These are phyloP conservation scores for Epicoccum nigrum DNA, from an alignment of 2,329 filamentous ascomycete species.

Conservation along the genomic window DNA sequence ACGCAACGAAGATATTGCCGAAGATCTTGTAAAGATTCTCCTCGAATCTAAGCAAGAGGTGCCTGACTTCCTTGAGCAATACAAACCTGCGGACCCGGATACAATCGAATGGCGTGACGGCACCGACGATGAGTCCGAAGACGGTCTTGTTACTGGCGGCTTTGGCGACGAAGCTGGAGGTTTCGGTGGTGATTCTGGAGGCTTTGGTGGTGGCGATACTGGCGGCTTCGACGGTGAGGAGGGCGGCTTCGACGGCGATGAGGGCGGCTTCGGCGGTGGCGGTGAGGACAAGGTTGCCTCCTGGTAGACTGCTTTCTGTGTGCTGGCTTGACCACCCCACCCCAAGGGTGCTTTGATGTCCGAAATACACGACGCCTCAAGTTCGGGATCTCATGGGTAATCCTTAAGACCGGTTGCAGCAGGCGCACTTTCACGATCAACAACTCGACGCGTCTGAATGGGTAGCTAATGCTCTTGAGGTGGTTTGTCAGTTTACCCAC, in stretches of 20 bases:
- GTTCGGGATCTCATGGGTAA: background rate
- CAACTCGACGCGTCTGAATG: background rate
- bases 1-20: constrained; percentile 72
- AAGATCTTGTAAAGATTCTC: constrained; percentile 78
- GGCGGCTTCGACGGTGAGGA: constrained; percentile 21
- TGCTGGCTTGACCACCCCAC: background rate
- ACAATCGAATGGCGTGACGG: constrained; percentile 61
- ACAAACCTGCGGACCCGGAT: constrained; percentile 64
- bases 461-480: constrained; percentile 11
- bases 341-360: background rate
- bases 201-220: constrained; percentile 5
- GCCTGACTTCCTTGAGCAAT: constrained; percentile 78
- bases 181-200: constrained; percentile 12
- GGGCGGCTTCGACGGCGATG: constrained; percentile 13
- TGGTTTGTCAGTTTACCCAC: constrained; percentile 21
- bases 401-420: background rate
- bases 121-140: constrained; percentile 45
- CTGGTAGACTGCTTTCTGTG: constrained; percentile 29
- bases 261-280: constrained; percentile 15
- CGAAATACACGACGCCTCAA: background rate
- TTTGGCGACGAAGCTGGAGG: constrained; percentile 19
- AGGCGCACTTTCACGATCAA: background rate
- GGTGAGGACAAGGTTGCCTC: constrained; percentile 32
- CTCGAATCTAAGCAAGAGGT: constrained; percentile 78
- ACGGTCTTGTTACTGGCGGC: constrained; percentile 22